Conservation (phyloP, 2,329 filamentous ascomycete species). For the Tolypocladium inflatum region DNA sequence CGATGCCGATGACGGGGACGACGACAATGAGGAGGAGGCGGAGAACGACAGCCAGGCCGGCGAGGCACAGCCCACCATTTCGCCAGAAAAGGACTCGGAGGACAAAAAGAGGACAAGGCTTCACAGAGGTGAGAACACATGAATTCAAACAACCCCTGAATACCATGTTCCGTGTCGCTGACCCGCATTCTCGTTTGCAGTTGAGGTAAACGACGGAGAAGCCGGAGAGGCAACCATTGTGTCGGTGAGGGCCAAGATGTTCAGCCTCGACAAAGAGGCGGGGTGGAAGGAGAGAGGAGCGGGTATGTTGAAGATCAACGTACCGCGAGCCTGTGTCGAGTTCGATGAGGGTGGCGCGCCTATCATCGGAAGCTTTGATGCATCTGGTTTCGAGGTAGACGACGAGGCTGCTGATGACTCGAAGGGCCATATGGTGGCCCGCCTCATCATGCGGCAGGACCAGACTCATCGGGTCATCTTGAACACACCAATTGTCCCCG, state of each 20-base stretch:
- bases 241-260: constrained; percentile 74
- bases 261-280: constrained; percentile 60
- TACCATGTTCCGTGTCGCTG: not conserved
- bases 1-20: constrained; percentile 42
- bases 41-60: constrained; percentile 34
- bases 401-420: constrained; percentile 21
- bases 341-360: constrained; percentile 41
- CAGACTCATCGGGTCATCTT: constrained; percentile 79
- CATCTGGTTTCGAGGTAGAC: constrained; percentile 39
- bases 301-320: constrained; percentile 79
- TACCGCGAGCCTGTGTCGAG: constrained; percentile 46
- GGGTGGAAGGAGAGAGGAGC: constrained; percentile 87
- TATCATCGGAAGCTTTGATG: constrained; percentile 46
- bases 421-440: constrained; percentile 41
- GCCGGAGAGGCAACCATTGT: constrained; percentile 70
- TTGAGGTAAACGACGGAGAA: constrained; percentile 75
- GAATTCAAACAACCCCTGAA: no score
- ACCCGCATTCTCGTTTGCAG: constrained; percentile 25
- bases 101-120: constrained; percentile 57
- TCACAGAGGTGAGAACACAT: constrained; percentile 53
- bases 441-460: constrained; percentile 85
- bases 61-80: constrained; percentile 32
- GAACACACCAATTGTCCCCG: constrained; percentile 72
- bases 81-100: constrained; percentile 46
- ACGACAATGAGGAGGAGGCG: constrained; percentile 24